Evolutionary conservation across 371 early-diverging fungal species (phyloP), one percentile per base, ranked within the genome.

Genomic region (Basidiobolus meristosporus): DNA sequence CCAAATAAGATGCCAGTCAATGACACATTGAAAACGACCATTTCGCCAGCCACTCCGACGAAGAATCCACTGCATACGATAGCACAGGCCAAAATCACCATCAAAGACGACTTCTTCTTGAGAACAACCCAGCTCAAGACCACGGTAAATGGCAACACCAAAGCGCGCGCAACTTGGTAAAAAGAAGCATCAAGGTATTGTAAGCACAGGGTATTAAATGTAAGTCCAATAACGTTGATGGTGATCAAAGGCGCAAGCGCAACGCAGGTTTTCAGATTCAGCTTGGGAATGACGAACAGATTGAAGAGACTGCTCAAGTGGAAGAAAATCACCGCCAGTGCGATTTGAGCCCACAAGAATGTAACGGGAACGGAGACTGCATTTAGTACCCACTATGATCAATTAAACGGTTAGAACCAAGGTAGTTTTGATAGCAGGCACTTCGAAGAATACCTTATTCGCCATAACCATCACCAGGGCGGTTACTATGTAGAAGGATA

Each of bases 111-210:
- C 7, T 48, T 50, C 36, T 62, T 51, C 1, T 50, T 39, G 20
- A 68, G 47, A 18, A 55, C 37, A 7, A 50, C 19, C 21, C 44
- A 54, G 1, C 52, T 50, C 31, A 66, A 51, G 19, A 54, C 21
- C 12, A 68, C 64, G 9, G 70, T 70, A 44, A 70, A 56, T 7
- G 70, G 70, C 14, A 70, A 49, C 17, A 70, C 61, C 36, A 70
- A 45, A 2, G 63, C 57, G 29, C 70, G 60, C 19, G 70, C 70
- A 36, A 70, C 54, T 58, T 70, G 70, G 42, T 65, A 70, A 33
- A 70, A 63, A 16, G 56, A 56, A 1, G 70, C 68, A 21, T 70
- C 70, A 15, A 69, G 59, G 44, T 63, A 58, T 21, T 68, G 54
- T 16, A 70, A 37, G 43, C 69, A 68, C 20, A 57, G 26, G 20